Base-by-base conservation (phyloP, 1,139 yeast genomes). In the Kodamaea ohmeri region DNA sequence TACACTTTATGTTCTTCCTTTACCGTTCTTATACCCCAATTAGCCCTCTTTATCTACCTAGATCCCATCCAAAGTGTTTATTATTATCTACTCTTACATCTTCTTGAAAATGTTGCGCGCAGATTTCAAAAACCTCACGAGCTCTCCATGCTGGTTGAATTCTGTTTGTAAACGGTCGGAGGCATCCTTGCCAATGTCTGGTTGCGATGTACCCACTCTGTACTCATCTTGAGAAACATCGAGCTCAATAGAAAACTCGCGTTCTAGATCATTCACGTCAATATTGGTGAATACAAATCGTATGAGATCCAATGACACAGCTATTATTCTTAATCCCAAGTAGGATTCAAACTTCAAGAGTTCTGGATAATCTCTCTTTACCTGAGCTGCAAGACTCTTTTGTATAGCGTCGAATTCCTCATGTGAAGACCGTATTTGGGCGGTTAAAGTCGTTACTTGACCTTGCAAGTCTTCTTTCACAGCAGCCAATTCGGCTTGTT, bases 311-410 rank as follows among this genome's bases (percentile, higher is more conserved):
- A 58, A 60, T 2, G 58, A 52, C 2, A 67, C 42, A 4, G 72
- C 76, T 34, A 66, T 69, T 25, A 75, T 63, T 34, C 56, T 61
- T 35, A 76, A 51, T 1, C 81, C 80, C 36, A 73, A 55, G 41
- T 73, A 65, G 36, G 58, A 56, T 41, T 74, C 79, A 45, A 61
- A 73, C 37, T 68, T 63, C 26, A 61, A 50, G 15, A 74, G 60
- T 37, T 71, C 67, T 4, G 65, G 66, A 38, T 58, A 53, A 39
- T 73, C 77, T 18, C 56, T 55, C 19, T 56, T 52, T 19, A 54
- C 47, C 42, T 67, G 67, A 11, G 50, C 51, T 30, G 50, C 49
- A 35, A 64, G 41, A 28, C 49, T 47, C 34, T 42, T 45, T 34
- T 52, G 52, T 5, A 53, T 49, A 7, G 39, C 46, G n/a, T 44